These are phyloP conservation scores for Casuarina glauca DNA, from an alignment of 306 rosid genomes.

Conservation along the genomic window DNA sequence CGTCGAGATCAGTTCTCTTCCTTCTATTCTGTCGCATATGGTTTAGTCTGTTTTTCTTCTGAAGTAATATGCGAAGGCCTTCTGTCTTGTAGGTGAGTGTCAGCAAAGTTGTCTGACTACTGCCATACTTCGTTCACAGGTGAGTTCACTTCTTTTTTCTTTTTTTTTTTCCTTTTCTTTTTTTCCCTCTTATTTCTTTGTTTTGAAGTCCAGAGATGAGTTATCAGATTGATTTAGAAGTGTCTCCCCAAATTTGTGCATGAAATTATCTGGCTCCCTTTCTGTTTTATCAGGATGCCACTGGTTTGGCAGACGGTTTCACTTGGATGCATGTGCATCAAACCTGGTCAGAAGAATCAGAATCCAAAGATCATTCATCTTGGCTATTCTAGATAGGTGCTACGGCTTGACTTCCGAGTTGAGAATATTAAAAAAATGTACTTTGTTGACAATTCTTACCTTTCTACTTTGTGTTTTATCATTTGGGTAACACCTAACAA, in stretches of 20 bases:
- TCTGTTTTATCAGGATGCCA: slow-evolving; percentile 45
- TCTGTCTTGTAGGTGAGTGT: slow-evolving; percentile 36
- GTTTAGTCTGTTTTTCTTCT: background rate
- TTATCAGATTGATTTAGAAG: slow-evolving; percentile 3
- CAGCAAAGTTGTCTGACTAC: slow-evolving; percentile 32
- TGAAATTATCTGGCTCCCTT: background rate
- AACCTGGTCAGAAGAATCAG: slow-evolving; percentile 47
- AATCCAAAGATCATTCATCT: slow-evolving; percentile 28
- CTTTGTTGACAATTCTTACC: slow-evolving; percentile 1
- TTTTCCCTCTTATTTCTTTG: no score
- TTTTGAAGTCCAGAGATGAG: slow-evolving; percentile 33
- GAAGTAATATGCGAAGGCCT: background rate
- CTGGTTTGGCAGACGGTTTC: slow-evolving; percentile 32
- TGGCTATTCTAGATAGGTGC: slow-evolving; percentile 40
- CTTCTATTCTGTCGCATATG: background rate
- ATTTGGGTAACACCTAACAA: slow-evolving; percentile 1
- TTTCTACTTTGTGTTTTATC: background rate
- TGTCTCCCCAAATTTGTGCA: background rate
- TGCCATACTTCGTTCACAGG: slow-evolving; percentile 43
- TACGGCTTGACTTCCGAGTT: slow-evolving; percentile 11
- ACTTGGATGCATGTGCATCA: slow-evolving; percentile 66
- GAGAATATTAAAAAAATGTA: slow-evolving; percentile 33
- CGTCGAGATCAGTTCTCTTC: background rate
- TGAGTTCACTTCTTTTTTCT: background rate
- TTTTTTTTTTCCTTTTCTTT: no score